phyloP scores from a whole-genome alignment of 176 grass and related monocot species.

The Saccharum spontaneum region DNA sequence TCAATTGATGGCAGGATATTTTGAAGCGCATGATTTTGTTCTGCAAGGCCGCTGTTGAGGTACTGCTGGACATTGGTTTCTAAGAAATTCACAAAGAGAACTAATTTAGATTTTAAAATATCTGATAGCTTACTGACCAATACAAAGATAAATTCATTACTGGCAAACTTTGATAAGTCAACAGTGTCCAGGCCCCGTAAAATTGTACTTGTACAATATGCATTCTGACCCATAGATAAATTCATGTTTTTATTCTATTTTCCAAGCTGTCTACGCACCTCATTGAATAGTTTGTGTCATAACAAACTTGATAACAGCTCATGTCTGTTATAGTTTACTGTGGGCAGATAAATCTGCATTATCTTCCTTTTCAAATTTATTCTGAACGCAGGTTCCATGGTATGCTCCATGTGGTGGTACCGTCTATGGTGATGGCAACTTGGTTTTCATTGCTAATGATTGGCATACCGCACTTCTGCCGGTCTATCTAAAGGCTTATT shows the following conservation, averaged over 20 bases:
- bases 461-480: slow-evolving; percentile 96
- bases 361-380: neutral
- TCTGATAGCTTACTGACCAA: neutral
- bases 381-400: slow-evolving; percentile 71
- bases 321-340: neutral
- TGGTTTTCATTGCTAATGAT: slow-evolving; percentile 95
- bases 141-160: neutral
- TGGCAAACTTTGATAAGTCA: neutral
- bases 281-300: neutral
- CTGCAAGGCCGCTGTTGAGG: slow-evolving; percentile 95
- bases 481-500: slow-evolving; percentile 87
- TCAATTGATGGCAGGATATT: slow-evolving; percentile 62
- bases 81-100: neutral
- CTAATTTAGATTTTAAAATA: neutral
- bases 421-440: slow-evolving; percentile 91
- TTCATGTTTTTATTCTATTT: neutral
- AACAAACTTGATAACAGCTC: neutral
- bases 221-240: neutral
- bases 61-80: slow-evolving; percentile 21
- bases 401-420: slow-evolving; percentile 73
- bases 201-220: neutral
- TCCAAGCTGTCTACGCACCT: neutral
- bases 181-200: neutral
- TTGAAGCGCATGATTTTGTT: slow-evolving; percentile 92
- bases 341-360: neutral